Conservation (phyloP, 495 filamentous ascomycete genomes). For the Neurospora pannonica region DNA sequence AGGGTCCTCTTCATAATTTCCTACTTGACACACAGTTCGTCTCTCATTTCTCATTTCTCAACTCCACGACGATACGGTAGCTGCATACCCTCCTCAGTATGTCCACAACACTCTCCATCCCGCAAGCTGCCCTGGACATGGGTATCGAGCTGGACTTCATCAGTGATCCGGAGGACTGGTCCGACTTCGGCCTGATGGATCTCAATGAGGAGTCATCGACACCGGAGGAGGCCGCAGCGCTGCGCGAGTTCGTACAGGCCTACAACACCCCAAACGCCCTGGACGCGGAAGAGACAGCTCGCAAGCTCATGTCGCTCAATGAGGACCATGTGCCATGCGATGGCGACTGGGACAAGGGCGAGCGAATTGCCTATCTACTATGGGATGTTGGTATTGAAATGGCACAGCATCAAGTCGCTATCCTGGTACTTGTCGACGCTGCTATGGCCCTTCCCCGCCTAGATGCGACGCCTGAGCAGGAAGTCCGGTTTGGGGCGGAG, state of each 20-base stretch:
- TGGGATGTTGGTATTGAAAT: background rate
- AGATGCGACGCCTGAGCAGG: background rate
- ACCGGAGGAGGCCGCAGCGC: background rate
- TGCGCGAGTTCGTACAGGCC: background rate
- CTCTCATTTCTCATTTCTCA: background rate
- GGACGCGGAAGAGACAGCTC: background rate
- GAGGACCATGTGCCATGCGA: background rate
- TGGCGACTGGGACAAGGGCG: background rate
- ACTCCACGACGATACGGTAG: background rate
- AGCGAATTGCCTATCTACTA: background rate
- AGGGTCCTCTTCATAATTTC: background rate
- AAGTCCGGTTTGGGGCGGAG: background rate
- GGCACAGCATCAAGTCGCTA: background rate
- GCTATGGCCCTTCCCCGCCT: background rate
- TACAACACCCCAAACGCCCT: background rate
- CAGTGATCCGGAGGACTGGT: background rate
- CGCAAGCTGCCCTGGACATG: background rate
- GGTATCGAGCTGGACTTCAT: background rate
- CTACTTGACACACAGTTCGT: background rate
- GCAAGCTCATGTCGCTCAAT: background rate
- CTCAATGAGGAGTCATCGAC: background rate
- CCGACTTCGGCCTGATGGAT: background rate
- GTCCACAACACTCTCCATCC: background rate
- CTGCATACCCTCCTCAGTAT: background rate
- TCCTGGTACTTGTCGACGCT: background rate